Evolutionary conservation across 2,329 filamentous ascomycete genomes (phyloP), one percentile per base, ranked within the genome.

Genomic region (Cercospora sojina): DNA sequence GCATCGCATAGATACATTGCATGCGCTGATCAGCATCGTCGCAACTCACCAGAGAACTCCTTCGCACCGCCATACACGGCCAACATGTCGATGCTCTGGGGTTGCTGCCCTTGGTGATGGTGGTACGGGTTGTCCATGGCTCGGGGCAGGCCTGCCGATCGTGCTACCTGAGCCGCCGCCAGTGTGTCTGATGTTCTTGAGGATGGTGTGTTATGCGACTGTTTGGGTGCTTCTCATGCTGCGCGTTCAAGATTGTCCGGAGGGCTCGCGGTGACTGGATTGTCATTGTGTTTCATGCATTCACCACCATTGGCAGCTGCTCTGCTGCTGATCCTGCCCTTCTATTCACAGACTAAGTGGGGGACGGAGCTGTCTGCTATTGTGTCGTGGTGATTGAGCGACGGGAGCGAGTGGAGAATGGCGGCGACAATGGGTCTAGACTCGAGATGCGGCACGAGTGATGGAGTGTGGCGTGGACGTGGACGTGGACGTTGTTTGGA

Each of bases 41-140:
- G 18, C 47, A 23, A 41, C 60, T 29, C 32, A 63, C 60, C 60
- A 38, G 60, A 63, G 60, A 63, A 63, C 32, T 63, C 60, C 35
- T 63, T 63, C 49, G 60, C 60, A 25, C 60, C 49, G 32, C 60
- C 60, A 41, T 63, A 63, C 12, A 63, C 60, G 31, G 60, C 60
- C 32, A 63, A 31, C 64, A 67, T 67, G 61, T 67, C 56, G 35
- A 67, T 31, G 13, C 32, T 57, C 23, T 62, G 64, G n/a, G 55
- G 62, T 56, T 59, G 55, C 41, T 59, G 62, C 38, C 55, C 53
- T 59, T 64, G 38, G 32, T 59, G 62, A 55, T 64, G 38, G 32
- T 64, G 62, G 25, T 59, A 59, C 18, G 62, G 55, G 47, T 64
- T 64, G 62, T 67, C 65, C 65, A 67, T 67, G 62, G 62, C 62